Percentiles rank a stretch among this genome's conserved stretches.
These are phyloP conservation scores for Rhytidiadelphus loreus DNA, from an alignment of 225 moss, liverwort and hornwort species.

Conservation along the genomic window DNA sequence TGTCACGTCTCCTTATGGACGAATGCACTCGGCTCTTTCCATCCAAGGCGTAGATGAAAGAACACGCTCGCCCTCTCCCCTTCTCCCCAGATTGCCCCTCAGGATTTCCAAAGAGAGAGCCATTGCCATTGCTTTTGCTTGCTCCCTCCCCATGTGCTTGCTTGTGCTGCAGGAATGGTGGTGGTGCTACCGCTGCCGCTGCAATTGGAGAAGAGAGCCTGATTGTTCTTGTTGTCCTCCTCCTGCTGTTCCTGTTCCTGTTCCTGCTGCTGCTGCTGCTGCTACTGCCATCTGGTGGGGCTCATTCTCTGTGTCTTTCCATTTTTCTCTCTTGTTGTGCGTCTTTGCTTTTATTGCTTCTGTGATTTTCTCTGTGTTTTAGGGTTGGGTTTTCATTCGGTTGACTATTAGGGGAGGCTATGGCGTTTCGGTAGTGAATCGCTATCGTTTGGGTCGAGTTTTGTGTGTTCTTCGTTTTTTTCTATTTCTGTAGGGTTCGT, in stretches of 20 bases:
- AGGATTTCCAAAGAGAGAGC: neutral
- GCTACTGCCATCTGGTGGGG: neutral
- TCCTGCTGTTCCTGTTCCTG: too few species aligned
- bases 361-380: neutral
- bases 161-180: neutral
- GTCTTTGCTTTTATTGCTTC: neutral
- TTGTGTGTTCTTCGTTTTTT: neutral
- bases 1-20: neutral
- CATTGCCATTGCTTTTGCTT: neutral
- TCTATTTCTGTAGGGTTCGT: neutral
- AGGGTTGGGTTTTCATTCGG: neutral
- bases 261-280: neutral
- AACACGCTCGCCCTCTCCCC: neutral
- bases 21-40: neutral
- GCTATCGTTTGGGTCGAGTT: neutral
- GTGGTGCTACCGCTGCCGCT: neutral
- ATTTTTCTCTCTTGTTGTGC: neutral
- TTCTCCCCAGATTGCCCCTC: neutral
- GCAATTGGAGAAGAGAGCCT: neutral
- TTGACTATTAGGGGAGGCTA: neutral
- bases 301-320: neutral
- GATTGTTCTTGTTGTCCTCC: neutral
- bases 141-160: neutral
- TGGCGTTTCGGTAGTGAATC: neutral
- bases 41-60: neutral